Base-by-base conservation (phyloP, 2,329 filamentous ascomycete species). In the Colletotrichum eremochloae region DNA sequence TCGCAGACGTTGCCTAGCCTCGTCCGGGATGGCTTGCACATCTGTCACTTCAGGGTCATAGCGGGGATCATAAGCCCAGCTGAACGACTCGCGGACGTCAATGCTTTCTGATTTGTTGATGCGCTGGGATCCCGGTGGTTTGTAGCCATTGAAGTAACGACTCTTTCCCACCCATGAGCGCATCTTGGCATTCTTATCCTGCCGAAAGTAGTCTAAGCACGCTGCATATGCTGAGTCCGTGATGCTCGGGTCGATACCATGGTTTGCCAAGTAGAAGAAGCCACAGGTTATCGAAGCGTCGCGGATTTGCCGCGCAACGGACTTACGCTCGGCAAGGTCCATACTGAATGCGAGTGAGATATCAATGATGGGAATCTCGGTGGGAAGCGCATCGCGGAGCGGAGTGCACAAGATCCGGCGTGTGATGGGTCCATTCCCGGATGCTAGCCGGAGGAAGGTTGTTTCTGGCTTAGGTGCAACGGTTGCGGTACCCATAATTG, bases 231-330 rank as follows among this genome's bases (percentile, higher is more conserved):
- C 82, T 1, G 76, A 70, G 5, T 78, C 69, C 3, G 77, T 80
- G 15, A 78, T 65, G 36, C 77, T 75, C 1, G 79, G 52, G 0
- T 82, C 70, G 33, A 88, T 83, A 4, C 86, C 84, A 70, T 88
- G 86, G 68, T 87, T 86, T 71, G 80, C 81, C 71, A 89, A 81
- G 79, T 89, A 89, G 78, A 89, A 89, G 80, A 89, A 89, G 3
- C 87, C 87, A 0, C 81, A 87, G 48, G 83, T 86, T 18, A 84
- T 83, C 3, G 86, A 84, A 0, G 87, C 87, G 0, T 79, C 75
- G 29, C 80, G 81, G 20, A 89, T 82, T 5, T 81, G 77, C 0
- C 75, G 74, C 0, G 86, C 86, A 0, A 87, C 81, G 14, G 76
- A 73, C 52, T 81, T 78, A 0, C 84, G 83, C 3, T 82, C 80